Base-by-base conservation (phyloP, 2,329 filamentous ascomycete species). In the Phoma sp. region DNA sequence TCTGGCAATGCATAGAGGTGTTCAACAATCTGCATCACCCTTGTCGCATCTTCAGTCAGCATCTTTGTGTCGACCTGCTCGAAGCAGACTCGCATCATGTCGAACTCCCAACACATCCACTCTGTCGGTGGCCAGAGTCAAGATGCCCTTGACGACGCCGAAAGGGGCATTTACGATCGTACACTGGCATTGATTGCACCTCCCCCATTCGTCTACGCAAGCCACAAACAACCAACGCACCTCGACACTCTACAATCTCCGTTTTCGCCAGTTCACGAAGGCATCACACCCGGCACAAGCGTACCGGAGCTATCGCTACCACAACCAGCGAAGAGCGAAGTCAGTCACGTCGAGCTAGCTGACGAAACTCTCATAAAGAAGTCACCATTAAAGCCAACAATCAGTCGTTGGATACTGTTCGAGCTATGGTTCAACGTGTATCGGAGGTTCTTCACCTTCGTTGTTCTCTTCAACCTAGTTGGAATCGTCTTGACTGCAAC, bases 341-440 rank as follows among this genome's bases (percentile, higher is more conserved):
- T 60, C n/a, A 62, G 45, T 26, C 61, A 66, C 36, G 58, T 63
- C 23, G 59, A 59, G 7, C 49, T 49, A 20, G 42, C 65, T 11
- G 52, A 66, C 12, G 51, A 58, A 2, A 52, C 47, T 2, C 43
- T 60, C 26, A 65, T 66, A 33, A 66, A 67, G 34, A 51, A 60
- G 6, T 45, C 56, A 36, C 60, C 64, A 30, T 32, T 36, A 10
- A 67, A 67, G 40, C 54, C 59, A 15, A 67, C 63, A 15, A 59
- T 69, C 32, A 67, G 65, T 43, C 61, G 66, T 46, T 69, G 69
- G 69, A 59, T 74, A 25, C 40, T 69, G 5, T 62, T 70, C 33
- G 58, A 67, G 10, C 60, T 74, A 23, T 74, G 71, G 71, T 73
- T 71, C 62, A 73, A 74, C 55, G 71, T 66, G 2, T 74, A 74